Evolutionary conservation across 345 rosid species (phyloP).

Genomic region (Crucihimalaya himalaica): DNA sequence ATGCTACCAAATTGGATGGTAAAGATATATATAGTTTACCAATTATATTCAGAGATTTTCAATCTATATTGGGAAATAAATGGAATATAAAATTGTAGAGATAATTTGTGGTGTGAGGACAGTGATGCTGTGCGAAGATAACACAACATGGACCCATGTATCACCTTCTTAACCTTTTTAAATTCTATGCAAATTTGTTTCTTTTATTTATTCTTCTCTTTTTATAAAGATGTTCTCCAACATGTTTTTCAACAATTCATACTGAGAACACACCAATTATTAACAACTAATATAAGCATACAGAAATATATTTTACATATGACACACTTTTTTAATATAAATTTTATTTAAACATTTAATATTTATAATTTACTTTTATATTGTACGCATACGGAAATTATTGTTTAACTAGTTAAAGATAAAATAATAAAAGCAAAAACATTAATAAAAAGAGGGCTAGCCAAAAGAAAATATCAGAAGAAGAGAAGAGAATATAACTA

Average conservation of each 20-base stretch:
- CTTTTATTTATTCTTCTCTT: background rate
- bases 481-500: too few relatives aligned
- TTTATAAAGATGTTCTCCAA: background rate
- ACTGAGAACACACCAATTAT: background rate
- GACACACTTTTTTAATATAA: too few relatives aligned
- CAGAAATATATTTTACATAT: too few relatives aligned
- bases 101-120: constrained; percentile 1
- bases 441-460: too few relatives aligned
- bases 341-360: too few relatives aligned
- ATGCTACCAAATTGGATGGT: constrained; percentile 11
- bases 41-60: background rate
- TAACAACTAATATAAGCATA: too few relatives aligned
- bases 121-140: background rate
- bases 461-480: too few relatives aligned
- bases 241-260: background rate
- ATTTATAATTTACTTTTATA: too few relatives aligned
- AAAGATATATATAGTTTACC: background rate
- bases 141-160: background rate
- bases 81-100: background rate
- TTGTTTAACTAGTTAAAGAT: too few relatives aligned
- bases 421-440: too few relatives aligned
- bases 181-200: background rate
- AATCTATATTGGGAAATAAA: background rate
- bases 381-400: too few relatives aligned
- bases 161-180: constrained; percentile 6